A percentile compares a stretch with the other conserved stretches of the same genome.
Evolutionary conservation across 2,329 filamentous ascomycete species (phyloP).

Genomic region (Didymella arachidicola): DNA sequence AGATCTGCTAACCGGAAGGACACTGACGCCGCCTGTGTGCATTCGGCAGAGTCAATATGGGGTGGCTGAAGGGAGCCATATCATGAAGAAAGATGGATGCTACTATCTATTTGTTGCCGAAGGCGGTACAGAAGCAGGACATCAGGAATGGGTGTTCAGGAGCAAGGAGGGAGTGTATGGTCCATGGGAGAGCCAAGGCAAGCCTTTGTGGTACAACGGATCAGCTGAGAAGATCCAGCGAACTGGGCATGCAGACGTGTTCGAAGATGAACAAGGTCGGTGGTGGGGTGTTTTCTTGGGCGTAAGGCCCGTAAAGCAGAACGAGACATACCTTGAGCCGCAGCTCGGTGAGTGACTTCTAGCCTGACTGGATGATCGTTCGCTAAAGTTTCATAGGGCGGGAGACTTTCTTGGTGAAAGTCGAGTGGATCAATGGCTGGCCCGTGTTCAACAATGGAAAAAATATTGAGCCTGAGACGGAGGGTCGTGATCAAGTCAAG

Average conservation of each 20-base stretch:
- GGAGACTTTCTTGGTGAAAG: constrained; percentile 60
- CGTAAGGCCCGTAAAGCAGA: constrained; percentile 25
- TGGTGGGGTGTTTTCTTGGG: constrained; percentile 51
- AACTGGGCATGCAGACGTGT: constrained; percentile 38
- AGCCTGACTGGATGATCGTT: background rate
- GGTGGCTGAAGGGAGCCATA: constrained; percentile 48
- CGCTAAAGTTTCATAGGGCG: constrained; percentile 44
- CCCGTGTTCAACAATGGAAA: constrained; percentile 59
- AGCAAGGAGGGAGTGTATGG: constrained; percentile 53
- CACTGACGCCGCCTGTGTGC: constrained; percentile 27
- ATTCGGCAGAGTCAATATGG: constrained; percentile 37
- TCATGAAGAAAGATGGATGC: constrained; percentile 35
- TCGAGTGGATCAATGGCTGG: constrained; percentile 62
- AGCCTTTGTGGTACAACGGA: constrained; percentile 46
- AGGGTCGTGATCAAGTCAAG: constrained; percentile 32
- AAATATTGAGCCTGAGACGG: constrained; percentile 51
- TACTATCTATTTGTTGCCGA: constrained; percentile 44
- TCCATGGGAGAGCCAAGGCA: constrained; percentile 46
- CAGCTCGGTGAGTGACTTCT: constrained; percentile 6
- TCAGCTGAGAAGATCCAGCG: constrained; percentile 44
- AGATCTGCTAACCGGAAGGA: constrained; percentile 41
- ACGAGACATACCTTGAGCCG: constrained; percentile 14
- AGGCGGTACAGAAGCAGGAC: constrained; percentile 48
- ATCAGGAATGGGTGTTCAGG: constrained; percentile 61
- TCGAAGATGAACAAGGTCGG: constrained; percentile 31